phyloP scores from a whole-genome alignment of 371 early-diverging fungal genomes.

The Apophysomyces sp. region DNA sequence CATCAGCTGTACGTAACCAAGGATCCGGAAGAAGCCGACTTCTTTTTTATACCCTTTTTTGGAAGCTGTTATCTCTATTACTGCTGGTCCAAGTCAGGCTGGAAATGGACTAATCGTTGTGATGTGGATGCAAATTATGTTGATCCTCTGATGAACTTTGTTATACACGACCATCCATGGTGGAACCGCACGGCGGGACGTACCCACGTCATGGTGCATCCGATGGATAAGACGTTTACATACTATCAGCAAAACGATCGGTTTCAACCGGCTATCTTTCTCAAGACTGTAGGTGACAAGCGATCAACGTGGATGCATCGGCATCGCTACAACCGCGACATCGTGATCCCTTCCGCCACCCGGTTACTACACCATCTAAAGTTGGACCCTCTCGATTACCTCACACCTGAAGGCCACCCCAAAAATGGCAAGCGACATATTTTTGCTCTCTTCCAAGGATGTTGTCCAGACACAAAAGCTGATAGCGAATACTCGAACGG shows the following conservation, averaged over 20 bases:
- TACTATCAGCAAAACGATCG: slow-evolving; percentile 43
- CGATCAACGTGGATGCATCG: slow-evolving; percentile 35
- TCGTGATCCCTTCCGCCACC: slow-evolving; percentile 56
- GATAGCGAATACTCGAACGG: slow-evolving; percentile 53
- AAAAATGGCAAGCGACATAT: slow-evolving; percentile 36
- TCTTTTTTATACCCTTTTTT: slow-evolving; percentile 59
- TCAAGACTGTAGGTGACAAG: slow-evolving; percentile 55
- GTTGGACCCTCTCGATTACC: slow-evolving; percentile 29
- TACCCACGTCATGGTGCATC: slow-evolving; percentile 54
- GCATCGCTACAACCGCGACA: slow-evolving; percentile 48
- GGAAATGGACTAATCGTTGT: slow-evolving; percentile 53
- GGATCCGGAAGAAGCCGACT: slow-evolving; percentile 53
- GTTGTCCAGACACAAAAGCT: slow-evolving; percentile 36
- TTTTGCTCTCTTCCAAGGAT: slow-evolving; percentile 51
- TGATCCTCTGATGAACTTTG: slow-evolving; percentile 52
- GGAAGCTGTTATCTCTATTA: slow-evolving; percentile 54
- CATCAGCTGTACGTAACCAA: slow-evolving; percentile 47
- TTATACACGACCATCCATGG: slow-evolving; percentile 46
- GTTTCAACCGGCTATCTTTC: slow-evolving; percentile 49
- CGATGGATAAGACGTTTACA: slow-evolving; percentile 53
- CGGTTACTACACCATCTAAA: slow-evolving; percentile 41
- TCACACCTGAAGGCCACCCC: slow-evolving; percentile 39
- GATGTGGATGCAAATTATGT: slow-evolving; percentile 50
- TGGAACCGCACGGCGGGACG: slow-evolving; percentile 50
- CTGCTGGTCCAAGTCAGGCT: slow-evolving; percentile 42